Percentiles rank a stretch among this genome's conserved stretches.
These are phyloP conservation scores for Dipteronia sinensis DNA, from an alignment of 345 rosid genomes.

Conservation along the genomic window DNA sequence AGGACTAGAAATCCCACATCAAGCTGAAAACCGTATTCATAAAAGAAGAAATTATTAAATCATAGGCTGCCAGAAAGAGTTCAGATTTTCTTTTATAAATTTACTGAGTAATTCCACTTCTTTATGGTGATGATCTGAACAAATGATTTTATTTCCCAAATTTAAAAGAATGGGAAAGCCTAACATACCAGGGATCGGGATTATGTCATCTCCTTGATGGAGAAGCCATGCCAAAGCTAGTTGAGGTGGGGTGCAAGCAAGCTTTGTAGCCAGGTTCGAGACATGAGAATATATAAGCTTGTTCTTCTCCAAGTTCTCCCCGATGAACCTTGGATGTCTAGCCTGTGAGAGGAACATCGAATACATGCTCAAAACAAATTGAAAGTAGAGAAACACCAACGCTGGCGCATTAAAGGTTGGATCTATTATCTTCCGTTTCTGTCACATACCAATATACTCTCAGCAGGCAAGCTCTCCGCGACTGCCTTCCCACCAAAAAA, in stretches of 20 bases:
- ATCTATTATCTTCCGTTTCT: too few relatives aligned
- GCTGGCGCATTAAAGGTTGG: too few relatives aligned
- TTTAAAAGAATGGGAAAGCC: neutral
- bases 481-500: conserved; percentile 47
- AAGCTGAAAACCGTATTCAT: neutral
- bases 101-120: too few relatives aligned
- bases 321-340: conserved; percentile 45
- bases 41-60: too few relatives aligned
- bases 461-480: conserved; percentile 34
- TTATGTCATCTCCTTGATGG: conserved; percentile 51
- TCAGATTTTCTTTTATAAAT: too few relatives aligned
- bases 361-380: neutral
- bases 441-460: conserved; percentile 27
- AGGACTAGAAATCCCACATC: neutral
- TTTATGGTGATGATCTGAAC: too few relatives aligned
- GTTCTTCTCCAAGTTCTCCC: conserved; percentile 53
- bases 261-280: conserved; percentile 36
- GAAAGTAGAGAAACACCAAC: too few relatives aligned
- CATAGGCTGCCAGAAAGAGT: too few relatives aligned
- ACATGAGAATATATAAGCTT: conserved; percentile 35
- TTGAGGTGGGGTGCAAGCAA: conserved; percentile 44
- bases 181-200: conserved; percentile 51
- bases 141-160: too few relatives aligned
- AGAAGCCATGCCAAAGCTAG: conserved; percentile 53
- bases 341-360: conserved; percentile 12